phyloP scores from a whole-genome alignment of 1,284 basidiomycete genomes.

The Cryptococcus depauperatus region DNA sequence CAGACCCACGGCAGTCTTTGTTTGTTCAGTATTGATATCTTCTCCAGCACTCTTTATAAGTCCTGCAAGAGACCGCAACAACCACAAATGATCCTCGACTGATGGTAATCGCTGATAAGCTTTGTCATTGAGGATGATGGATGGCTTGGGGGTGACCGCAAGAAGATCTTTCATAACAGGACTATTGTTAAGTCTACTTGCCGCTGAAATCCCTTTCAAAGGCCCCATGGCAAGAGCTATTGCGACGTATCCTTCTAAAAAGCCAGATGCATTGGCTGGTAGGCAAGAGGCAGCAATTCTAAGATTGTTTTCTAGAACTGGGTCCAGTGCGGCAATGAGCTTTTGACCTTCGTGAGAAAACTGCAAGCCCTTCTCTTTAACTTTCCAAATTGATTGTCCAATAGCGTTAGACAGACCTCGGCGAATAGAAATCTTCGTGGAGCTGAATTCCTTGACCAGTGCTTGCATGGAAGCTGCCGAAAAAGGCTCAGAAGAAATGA shows the following conservation, averaged over 20 bases:
- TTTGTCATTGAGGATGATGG: constrained; percentile 79
- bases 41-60: constrained; percentile 51
- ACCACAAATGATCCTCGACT: constrained; percentile 64
- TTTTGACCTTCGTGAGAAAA: constrained; percentile 41
- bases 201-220: constrained; percentile 30
- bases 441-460: constrained; percentile 63
- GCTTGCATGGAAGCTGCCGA: constrained; percentile 48
- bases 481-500: constrained; percentile 48
- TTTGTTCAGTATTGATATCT: constrained; percentile 53
- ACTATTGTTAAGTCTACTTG: constrained; percentile 31
- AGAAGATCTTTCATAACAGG: constrained; percentile 37
- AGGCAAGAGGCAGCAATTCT: constrained; percentile 50
- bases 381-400: constrained; percentile 51
- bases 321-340: constrained; percentile 53
- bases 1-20: constrained; percentile 57
- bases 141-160: constrained; percentile 56
- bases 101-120: constrained; percentile 65
- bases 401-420: constrained; percentile 52
- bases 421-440: constrained; percentile 52
- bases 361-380: constrained; percentile 39
- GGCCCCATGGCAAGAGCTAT: constrained; percentile 61
- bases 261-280: constrained; percentile 57
- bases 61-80: constrained; percentile 59
- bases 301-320: constrained; percentile 60
- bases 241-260: constrained; percentile 75